Evolutionary conservation across 2,329 filamentous ascomycete genomes (phyloP).

Genomic region (Diaporthe sp.): DNA sequence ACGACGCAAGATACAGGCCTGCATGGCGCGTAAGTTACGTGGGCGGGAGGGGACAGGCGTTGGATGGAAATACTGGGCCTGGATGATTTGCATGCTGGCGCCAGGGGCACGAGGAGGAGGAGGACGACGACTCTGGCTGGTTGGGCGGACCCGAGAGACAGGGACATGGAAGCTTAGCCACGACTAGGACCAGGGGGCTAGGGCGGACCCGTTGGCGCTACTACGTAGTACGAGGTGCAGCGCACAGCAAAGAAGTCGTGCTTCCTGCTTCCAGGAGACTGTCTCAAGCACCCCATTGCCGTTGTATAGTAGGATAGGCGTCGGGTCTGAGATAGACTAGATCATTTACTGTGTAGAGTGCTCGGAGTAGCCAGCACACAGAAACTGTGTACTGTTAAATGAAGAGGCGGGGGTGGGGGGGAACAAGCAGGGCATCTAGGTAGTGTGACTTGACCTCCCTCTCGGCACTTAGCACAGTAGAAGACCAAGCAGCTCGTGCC

Average conservation of each 20-base stretch:
- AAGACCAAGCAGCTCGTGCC: too few species aligned
- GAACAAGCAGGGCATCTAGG: background rate
- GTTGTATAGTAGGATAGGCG: background rate
- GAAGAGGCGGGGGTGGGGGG: background rate
- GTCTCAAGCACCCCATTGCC: too few species aligned
- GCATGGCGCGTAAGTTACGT: slow-evolving; percentile 3
- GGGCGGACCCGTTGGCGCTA: slow-evolving; percentile 13
- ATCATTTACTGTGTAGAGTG: background rate
- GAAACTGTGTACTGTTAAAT: background rate
- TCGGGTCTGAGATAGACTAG: background rate
- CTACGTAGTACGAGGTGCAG: background rate
- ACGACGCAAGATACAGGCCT: background rate
- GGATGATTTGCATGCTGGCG: background rate
- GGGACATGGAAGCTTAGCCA: slow-evolving; percentile 22
- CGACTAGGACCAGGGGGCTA: slow-evolving; percentile 12
- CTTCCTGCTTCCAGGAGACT: too few species aligned
- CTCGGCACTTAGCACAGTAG: background rate
- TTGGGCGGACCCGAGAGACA: slow-evolving; percentile 13
- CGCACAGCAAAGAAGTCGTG: too few species aligned
- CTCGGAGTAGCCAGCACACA: background rate
- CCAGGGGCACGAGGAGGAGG: background rate
- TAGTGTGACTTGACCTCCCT: background rate
- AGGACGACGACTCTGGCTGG: background rate
- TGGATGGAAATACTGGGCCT: slow-evolving; percentile 30
- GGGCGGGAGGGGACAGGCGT: slow-evolving; percentile 28